Conservation (phyloP, 1,284 basidiomycete genomes). For the Ceratobasidium sp. region DNA sequence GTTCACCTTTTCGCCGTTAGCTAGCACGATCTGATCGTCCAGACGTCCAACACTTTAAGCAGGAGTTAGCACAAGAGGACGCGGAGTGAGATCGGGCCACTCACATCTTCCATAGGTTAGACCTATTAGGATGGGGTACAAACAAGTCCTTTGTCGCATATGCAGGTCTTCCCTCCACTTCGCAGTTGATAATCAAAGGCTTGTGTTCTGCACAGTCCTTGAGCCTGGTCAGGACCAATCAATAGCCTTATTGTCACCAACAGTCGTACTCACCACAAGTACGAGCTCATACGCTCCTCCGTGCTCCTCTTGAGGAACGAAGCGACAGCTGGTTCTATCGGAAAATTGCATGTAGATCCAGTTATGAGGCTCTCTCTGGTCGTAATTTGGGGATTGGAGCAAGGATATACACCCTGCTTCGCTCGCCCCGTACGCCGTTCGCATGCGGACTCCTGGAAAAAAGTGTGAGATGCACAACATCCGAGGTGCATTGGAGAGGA, state of each 20-base stretch:
- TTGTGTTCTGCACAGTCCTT: conserved; percentile 26
- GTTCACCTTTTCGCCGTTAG: conserved; percentile 56
- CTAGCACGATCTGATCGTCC: conserved; percentile 48
- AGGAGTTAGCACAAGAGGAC: too few relatives aligned
- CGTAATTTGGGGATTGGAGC: background rate
- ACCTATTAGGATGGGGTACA: conserved; percentile 38
- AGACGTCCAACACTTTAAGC: conserved; percentile 37
- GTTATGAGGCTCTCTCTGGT: background rate
- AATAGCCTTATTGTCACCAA: too few relatives aligned
- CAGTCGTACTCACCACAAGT: conserved; percentile 27
- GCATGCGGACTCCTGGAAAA: background rate
- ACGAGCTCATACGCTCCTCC: conserved; percentile 16
- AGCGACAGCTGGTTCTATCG: background rate
- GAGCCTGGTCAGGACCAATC: too few relatives aligned
- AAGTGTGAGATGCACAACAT: background rate
- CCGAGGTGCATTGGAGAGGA: too few relatives aligned
- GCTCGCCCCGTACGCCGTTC: background rate
- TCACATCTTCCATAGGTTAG: conserved; percentile 35
- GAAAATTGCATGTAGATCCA: conserved; percentile 44
- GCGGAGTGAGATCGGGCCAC: background rate
- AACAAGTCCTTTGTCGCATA: conserved; percentile 46
- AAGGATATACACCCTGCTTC: background rate
- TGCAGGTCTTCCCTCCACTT: conserved; percentile 26
- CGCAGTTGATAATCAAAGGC: conserved; percentile 33
- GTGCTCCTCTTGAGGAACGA: conserved; percentile 14